These are phyloP conservation scores for Huntiella bhutanensis DNA, from an alignment of 2,329 filamentous ascomycete genomes.

Conservation along the genomic window DNA sequence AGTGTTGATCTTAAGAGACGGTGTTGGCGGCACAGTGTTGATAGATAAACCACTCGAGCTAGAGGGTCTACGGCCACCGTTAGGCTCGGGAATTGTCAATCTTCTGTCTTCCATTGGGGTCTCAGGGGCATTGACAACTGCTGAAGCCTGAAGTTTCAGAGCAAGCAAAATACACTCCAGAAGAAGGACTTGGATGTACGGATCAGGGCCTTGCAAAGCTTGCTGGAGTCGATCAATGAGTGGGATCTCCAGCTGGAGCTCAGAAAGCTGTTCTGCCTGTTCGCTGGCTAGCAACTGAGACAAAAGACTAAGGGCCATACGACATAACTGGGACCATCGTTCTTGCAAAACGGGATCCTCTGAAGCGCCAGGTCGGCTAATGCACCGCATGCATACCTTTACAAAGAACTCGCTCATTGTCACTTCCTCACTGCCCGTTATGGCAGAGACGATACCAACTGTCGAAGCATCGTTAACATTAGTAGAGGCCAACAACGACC, in stretches of 20 bases:
- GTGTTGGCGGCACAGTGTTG: neutral
- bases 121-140: constrained; percentile 34
- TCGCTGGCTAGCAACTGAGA: constrained; percentile 50
- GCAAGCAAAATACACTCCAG: constrained; percentile 61
- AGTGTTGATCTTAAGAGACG: neutral
- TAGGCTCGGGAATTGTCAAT: neutral
- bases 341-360: constrained; percentile 20
- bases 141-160: constrained; percentile 39
- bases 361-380: constrained; percentile 26
- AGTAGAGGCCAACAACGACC: constrained; percentile 50
- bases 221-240: constrained; percentile 50
- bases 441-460: constrained; percentile 22
- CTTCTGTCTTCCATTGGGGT: constrained; percentile 29
- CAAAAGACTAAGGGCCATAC: constrained; percentile 49
- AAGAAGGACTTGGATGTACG: constrained; percentile 56
- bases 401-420: constrained; percentile 50
- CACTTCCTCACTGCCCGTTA: constrained; percentile 32
- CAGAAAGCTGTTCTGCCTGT: constrained; percentile 37
- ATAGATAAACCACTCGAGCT: neutral
- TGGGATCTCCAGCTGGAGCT: constrained; percentile 48
- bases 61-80: neutral
- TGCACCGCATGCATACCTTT: constrained; percentile 44
- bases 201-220: constrained; percentile 41
- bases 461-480: constrained; percentile 28
- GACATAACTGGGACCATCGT: constrained; percentile 48